These are phyloP conservation scores for Myriosclerotinia duriaeana DNA, from an alignment of 2,329 filamentous ascomycete genomes.

Conservation along the genomic window DNA sequence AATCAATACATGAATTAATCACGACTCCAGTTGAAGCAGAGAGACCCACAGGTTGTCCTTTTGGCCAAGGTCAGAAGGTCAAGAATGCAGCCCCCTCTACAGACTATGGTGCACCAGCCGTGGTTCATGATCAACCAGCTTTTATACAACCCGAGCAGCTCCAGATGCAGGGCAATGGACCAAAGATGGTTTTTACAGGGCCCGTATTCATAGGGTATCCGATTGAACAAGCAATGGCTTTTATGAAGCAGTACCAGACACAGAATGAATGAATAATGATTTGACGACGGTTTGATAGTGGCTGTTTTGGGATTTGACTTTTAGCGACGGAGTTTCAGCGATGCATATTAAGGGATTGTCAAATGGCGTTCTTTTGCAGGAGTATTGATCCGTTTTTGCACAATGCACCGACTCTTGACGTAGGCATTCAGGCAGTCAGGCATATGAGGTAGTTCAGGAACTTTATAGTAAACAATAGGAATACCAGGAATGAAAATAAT, in stretches of 20 bases:
- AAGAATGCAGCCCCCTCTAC: conserved; percentile 22
- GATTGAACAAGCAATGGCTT: conserved; percentile 74
- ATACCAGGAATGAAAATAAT: not conserved
- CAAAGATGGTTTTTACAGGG: conserved; percentile 85
- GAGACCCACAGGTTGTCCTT: conserved; percentile 50
- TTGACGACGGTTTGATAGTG: not conserved
- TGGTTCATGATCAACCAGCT: conserved; percentile 47
- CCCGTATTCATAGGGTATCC: conserved; percentile 93
- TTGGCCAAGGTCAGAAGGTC: conserved; percentile 40
- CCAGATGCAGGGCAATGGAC: conserved; percentile 36
- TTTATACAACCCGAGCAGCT: conserved; percentile 51
- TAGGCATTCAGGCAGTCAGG: not conserved
- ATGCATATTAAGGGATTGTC: not conserved
- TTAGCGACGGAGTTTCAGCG: conserved; percentile 17
- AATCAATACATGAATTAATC: conserved; percentile 7
- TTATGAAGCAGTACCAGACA: conserved; percentile 56
- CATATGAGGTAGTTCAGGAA: not conserved
- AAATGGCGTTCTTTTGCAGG: not conserved
- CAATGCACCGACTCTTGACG: not conserved
- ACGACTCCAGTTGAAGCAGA: conserved; percentile 14
- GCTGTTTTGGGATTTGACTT: not conserved
- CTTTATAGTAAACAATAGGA: not conserved
- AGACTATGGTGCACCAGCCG: conserved; percentile 27
- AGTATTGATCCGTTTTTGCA: not conserved
- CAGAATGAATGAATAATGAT: conserved; percentile 23